Base-by-base conservation (phyloP, 1,139 yeast species). In the Hyphopichia burtonii region DNA sequence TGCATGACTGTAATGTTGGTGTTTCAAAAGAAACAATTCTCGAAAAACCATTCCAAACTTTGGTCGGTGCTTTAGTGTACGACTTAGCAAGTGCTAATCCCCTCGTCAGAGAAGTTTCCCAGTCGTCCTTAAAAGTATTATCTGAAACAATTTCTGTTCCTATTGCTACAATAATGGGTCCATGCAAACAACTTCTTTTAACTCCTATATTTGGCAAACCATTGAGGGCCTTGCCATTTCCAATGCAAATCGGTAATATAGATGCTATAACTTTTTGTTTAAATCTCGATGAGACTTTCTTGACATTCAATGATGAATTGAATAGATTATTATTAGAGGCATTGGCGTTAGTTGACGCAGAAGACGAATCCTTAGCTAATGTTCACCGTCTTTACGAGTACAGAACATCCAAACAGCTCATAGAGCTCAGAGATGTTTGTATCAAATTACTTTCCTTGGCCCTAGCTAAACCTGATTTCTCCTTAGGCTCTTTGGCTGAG, bases 201-300 rank as follows among this genome's bases (percentile, higher is more conserved):
- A 88, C 95, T 1, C 99, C 99, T 8, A 93, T 94, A 34, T 94
- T 93, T 68, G 96, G 96, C 6, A 94, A 94, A 57, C 99, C 99
- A 1, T 68, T 94, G 46, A 76, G 99, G 48, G 99, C 99, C 0
- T 73, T 94, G 47, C 99, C 99, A 0, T 93, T 94, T 68, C 95
- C 97, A 3, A 93, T 91, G 96, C 99, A 94, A 66, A 93, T 94
- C 44, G 99, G 99, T 28, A 91, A 93, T 61, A 90, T 94, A 47
- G 99, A 93, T 65, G 99, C 98, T 1, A 88, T 94, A 12, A 83
- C 96, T 0, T 94, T 84, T 61, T 93, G 98, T 56, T 69, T 94
- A 47, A 82, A 85, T 1, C 72, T 93, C 39, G 93, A 88, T 8
- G 80, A 86, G 47, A 79, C 96, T 0, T 90, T 93, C 53, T 68